Evolutionary conservation across 1,139 yeast species (phyloP).

Genomic region (Debaryomyces coudertii): DNA sequence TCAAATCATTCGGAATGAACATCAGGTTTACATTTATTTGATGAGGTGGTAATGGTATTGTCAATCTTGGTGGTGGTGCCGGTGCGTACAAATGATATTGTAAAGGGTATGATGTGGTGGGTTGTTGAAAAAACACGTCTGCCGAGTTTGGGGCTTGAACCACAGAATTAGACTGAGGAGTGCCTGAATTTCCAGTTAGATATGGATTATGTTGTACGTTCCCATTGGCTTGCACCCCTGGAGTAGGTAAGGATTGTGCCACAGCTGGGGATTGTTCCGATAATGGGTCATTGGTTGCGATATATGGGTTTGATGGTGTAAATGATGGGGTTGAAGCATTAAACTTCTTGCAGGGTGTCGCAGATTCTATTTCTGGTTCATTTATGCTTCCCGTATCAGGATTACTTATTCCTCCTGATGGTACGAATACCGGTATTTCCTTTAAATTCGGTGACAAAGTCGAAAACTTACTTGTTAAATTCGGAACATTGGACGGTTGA

Average conservation of each 20-base stretch:
- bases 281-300: slow-evolving; percentile 4
- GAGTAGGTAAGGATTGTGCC: slow-evolving; percentile 13
- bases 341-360: slow-evolving; percentile 28
- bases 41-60: slow-evolving; percentile 62
- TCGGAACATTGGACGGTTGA: slow-evolving; percentile 48
- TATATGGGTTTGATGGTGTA: slow-evolving; percentile 30
- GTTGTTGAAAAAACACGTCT: slow-evolving; percentile 26
- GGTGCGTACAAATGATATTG: slow-evolving; percentile 93
- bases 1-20: slow-evolving; percentile 71
- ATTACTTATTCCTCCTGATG: slow-evolving; percentile 27
- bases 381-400: slow-evolving; percentile 2
- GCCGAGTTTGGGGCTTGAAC: slow-evolving; percentile 16
- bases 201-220: slow-evolving; percentile 25
- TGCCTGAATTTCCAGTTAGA: slow-evolving; percentile 17
- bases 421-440: slow-evolving; percentile 60
- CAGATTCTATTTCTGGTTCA: background rate
- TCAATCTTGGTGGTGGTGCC: slow-evolving; percentile 74
- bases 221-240: slow-evolving; percentile 8
- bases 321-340: slow-evolving; percentile 40
- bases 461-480: slow-evolving; percentile 45
- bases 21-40: slow-evolving; percentile 70
- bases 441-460: slow-evolving; percentile 57
- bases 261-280: slow-evolving; percentile 11
- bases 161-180: slow-evolving; percentile 12
- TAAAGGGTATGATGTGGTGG: slow-evolving; percentile 52